Evolutionary conservation across 2,329 filamentous ascomycete species (phyloP), one percentile per base, ranked within the genome.

Genomic region (Davidsoniella australis): DNA sequence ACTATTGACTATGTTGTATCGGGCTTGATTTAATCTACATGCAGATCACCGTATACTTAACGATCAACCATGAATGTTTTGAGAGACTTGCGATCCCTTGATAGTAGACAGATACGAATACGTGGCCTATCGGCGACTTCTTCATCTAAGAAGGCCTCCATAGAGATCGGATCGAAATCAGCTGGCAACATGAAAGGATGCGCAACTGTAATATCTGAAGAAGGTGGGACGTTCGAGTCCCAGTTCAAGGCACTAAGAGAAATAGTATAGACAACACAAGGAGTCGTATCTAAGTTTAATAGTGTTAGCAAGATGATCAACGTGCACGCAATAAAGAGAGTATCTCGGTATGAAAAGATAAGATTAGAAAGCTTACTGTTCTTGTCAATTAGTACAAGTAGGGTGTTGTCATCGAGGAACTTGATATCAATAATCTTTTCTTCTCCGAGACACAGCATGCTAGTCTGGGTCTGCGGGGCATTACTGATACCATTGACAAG

Each of bases 361-460:
- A 20, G 26, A n/a, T 3, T n/a, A 36, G 17, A 17, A 26, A 20
- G 42, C 56, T 40, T 57, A 68, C 70, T 65, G 57, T 58, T 20
- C 47, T 55, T 41, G 60, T 58, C 62, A 71, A 73, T 62, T 2
- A 87, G 68, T 1, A 84, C 56, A 48, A 86, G 67, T 1, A 87
- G 60, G 0, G 65, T 68, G 10, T 69, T 62, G 49, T 82, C 75
- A 56, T 81, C 70, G 41, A 84, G 69, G 57, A 87, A 85, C 58
- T 80, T 79, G 12, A 82, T 61, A 58, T 86, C 80, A 17, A 76
- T 61, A 14, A 80, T 62, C n/a, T 61, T 63, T 9, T 63, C 64
- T 5, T 63, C 57, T 1, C 61, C 64, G 1, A 76, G 60, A 29
- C 62, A 61, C 7, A 77, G 54, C 20, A 61, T 58, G 36, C 67